Percentiles rank a stretch among this genome's conserved stretches.
Evolutionary conservation across 495 filamentous ascomycete species (phyloP).

Genomic region (Aspergillus olivimuriae): DNA sequence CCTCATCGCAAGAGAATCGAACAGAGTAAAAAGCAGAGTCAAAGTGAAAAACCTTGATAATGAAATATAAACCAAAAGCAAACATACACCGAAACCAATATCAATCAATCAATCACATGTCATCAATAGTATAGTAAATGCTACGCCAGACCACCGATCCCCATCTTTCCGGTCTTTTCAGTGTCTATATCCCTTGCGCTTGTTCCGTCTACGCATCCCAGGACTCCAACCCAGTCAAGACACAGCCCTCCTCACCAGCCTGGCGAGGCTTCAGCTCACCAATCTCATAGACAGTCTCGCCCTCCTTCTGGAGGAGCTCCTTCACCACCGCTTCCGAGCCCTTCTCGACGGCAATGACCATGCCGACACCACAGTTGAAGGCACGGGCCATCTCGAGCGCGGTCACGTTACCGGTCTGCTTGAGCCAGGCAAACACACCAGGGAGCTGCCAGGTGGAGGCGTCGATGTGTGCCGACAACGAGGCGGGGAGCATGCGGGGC

Average conservation of each 20-base stretch:
- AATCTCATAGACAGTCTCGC: conserved; percentile 73
- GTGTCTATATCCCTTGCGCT: too few species aligned
- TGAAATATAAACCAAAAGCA: too few species aligned
- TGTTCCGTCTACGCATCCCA: conserved; percentile 57
- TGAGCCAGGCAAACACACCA: conserved; percentile 77
- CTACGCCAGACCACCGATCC: too few species aligned
- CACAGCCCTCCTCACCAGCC: conserved; percentile 55
- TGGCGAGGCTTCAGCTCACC: conserved; percentile 55
- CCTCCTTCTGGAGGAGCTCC: conserved; percentile 49
- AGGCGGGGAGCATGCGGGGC: conserved; percentile 77
- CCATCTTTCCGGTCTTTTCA: too few species aligned
- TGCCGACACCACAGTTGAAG: conserved; percentile 93
- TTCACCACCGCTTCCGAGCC: conserved; percentile 46
- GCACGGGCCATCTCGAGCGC: conserved; percentile 74
- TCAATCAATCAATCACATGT: too few species aligned
- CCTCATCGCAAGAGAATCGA: too few species aligned
- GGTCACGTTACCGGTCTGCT: conserved; percentile 64
- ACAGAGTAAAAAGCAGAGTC: too few species aligned
- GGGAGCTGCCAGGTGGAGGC: conserved; percentile 65
- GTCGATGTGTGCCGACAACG: conserved; percentile 72
- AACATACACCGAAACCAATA: too few species aligned
- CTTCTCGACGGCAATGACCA: conserved; percentile 73
- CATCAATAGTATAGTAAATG: too few species aligned
- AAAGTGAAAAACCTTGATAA: too few species aligned
- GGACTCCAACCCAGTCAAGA: conserved; percentile 59